These are phyloP conservation scores for Gigaspora rosea DNA, from an alignment of 192 early-diverging fungal genomes.

Conservation along the genomic window DNA sequence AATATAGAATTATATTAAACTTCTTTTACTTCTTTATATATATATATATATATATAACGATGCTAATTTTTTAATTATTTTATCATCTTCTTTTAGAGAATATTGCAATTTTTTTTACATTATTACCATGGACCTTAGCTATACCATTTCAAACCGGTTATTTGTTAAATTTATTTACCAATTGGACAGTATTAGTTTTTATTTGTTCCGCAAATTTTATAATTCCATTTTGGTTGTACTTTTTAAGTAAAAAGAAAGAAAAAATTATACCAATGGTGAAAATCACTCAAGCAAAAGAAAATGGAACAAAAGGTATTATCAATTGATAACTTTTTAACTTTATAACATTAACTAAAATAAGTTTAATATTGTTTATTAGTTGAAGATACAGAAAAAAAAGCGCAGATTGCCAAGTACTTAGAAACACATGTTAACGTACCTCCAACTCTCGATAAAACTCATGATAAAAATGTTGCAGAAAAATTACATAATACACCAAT, in stretches of 20 bases:
- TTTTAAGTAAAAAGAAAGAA: conserved; percentile 9
- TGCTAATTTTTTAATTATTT: not conserved
- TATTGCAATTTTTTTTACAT: conserved; percentile 53
- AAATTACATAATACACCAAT: not conserved
- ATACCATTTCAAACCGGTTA: conserved; percentile 69
- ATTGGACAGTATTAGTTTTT: conserved; percentile 66
- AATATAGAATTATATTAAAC: no score
- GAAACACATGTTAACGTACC: not conserved
- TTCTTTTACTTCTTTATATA: no score
- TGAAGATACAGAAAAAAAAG: no score
- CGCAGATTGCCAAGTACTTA: not conserved
- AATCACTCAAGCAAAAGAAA: not conserved
- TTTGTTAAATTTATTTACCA: conserved; percentile 53
- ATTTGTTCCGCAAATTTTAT: conserved; percentile 67
- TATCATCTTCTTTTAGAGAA: conserved; percentile 27
- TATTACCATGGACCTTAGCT: conserved; percentile 62
- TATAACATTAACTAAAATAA: no score
- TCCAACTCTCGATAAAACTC: not conserved
- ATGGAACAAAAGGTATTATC: not conserved
- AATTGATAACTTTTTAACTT: not conserved
- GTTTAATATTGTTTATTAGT: no score
- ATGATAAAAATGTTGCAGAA: not conserved
- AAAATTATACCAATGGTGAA: not conserved
- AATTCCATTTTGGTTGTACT: conserved; percentile 67
- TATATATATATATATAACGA: no score